These are phyloP conservation scores for Bathelium albidoporum DNA, from an alignment of 495 filamentous ascomycete genomes.

Conservation along the genomic window DNA sequence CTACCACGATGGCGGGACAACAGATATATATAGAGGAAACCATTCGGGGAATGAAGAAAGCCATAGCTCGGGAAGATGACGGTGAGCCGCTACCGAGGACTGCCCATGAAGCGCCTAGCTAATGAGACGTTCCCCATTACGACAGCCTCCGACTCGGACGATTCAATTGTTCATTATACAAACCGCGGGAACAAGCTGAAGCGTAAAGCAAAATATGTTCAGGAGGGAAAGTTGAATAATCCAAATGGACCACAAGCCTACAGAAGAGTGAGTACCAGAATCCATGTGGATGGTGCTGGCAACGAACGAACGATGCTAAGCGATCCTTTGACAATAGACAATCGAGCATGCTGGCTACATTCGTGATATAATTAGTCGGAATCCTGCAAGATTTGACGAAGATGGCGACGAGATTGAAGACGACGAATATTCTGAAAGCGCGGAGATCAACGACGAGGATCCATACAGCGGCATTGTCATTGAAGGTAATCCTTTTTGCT, in stretches of 20 bases:
- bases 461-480: slow-evolving; percentile 72
- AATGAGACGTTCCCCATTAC: slow-evolving; percentile 8
- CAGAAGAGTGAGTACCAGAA: slow-evolving; percentile 55
- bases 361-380: slow-evolving; percentile 71
- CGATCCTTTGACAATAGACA: slow-evolving; percentile 40
- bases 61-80: slow-evolving; percentile 35
- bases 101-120: slow-evolving; percentile 13
- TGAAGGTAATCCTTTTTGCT: slow-evolving; percentile 49
- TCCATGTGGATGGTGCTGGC: neutral
- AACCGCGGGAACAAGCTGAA: slow-evolving; percentile 91
- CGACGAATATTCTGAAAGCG: slow-evolving; percentile 60
- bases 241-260: slow-evolving; percentile 65
- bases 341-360: slow-evolving; percentile 77
- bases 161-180: slow-evolving; percentile 63
- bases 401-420: slow-evolving; percentile 72
- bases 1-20: slow-evolving; percentile 57
- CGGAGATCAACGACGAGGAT: slow-evolving; percentile 63
- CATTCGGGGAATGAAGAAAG: slow-evolving; percentile 66
- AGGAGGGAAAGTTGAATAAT: slow-evolving; percentile 61
- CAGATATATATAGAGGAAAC: slow-evolving; percentile 60
- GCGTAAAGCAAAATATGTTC: slow-evolving; percentile 68
- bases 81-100: slow-evolving; percentile 19
- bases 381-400: slow-evolving; percentile 65
- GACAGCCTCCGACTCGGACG: slow-evolving; percentile 78
- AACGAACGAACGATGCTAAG: neutral